These are phyloP conservation scores for Clarireedia monteithiana DNA, from an alignment of 2,329 filamentous ascomycete genomes.

Conservation along the genomic window DNA sequence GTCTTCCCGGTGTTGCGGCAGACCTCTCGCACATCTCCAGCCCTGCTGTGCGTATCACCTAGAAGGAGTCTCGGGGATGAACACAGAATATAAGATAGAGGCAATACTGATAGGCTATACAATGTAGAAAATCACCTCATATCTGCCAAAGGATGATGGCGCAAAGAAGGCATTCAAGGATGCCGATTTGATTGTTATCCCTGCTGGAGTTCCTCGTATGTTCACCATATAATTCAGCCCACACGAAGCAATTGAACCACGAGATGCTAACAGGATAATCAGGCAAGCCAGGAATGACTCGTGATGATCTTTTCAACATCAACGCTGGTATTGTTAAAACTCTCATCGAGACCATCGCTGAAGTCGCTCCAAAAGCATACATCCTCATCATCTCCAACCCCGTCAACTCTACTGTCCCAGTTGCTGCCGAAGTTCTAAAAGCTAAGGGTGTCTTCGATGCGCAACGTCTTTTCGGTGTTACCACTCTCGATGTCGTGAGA, in stretches of 20 bases:
- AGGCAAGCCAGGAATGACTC: conserved; percentile 85
- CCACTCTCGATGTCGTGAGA: conserved; percentile 97
- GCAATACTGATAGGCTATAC: neutral
- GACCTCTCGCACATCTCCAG: conserved; percentile 96
- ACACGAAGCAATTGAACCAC: no score
- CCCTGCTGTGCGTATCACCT: conserved; percentile 7
- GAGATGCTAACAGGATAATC: neutral
- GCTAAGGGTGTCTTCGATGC: conserved; percentile 93
- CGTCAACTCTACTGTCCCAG: conserved; percentile 99
- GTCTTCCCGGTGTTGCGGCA: conserved; percentile 76
- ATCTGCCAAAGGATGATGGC: conserved; percentile 68
- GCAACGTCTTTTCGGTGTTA: conserved; percentile 98
- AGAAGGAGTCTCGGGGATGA: neutral
- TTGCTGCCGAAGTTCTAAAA: conserved; percentile 97
- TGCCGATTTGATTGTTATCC: conserved; percentile 92
- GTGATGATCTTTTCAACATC: conserved; percentile 99
- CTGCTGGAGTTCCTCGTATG: conserved; percentile 83
- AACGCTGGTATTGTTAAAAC: conserved; percentile 99
- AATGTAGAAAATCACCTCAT: conserved; percentile 82
- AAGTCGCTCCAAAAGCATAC: conserved; percentile 85
- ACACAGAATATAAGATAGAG: neutral
- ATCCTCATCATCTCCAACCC: conserved; percentile 98
- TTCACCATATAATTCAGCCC: neutral
- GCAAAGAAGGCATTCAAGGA: conserved; percentile 75
- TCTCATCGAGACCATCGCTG: conserved; percentile 88